Evolutionary conservation across 2,329 filamentous ascomycete species (phyloP).

Genomic region (Teratosphaeria epicoccoides): DNA sequence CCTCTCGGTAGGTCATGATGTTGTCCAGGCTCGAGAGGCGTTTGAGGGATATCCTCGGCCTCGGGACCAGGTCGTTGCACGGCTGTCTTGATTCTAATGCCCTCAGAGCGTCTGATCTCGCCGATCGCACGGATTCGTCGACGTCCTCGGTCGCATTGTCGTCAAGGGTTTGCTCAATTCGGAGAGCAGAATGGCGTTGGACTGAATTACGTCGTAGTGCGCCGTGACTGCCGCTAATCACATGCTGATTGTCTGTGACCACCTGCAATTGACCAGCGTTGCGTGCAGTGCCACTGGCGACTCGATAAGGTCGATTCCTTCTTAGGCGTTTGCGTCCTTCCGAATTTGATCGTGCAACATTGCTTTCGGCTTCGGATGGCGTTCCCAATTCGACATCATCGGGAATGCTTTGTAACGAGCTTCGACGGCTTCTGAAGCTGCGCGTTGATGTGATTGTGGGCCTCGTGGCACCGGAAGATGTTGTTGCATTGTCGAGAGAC

Average conservation of each 20-base stretch:
- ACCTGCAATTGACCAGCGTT: neutral
- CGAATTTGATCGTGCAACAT: neutral
- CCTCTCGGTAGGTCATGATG: conserved; percentile 23
- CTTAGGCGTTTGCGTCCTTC: neutral
- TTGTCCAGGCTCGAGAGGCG: conserved; percentile 23
- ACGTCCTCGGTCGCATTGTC: neutral
- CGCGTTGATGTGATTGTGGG: neutral
- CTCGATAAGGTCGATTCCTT: neutral
- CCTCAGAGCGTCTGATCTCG: neutral
- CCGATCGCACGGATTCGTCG: neutral
- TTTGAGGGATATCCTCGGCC: conserved; percentile 15
- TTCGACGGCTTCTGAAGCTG: conserved; percentile 1
- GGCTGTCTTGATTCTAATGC: neutral
- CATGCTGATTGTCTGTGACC: neutral
- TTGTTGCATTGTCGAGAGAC: conserved; percentile 3
- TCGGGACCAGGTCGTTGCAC: neutral
- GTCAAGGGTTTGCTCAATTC: neutral
- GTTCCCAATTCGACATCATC: conserved; percentile 1
- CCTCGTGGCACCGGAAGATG: neutral
- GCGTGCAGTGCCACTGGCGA: neutral
- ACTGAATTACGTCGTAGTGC: conserved; percentile 6
- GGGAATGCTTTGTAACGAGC: conserved; percentile 4
- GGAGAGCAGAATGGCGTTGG: neutral
- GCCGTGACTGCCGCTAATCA: conserved; percentile 13
- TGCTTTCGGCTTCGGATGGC: neutral